Evolutionary conservation across 1,284 basidiomycete species (phyloP).

Genomic region (Ganoderma lingzhi): DNA sequence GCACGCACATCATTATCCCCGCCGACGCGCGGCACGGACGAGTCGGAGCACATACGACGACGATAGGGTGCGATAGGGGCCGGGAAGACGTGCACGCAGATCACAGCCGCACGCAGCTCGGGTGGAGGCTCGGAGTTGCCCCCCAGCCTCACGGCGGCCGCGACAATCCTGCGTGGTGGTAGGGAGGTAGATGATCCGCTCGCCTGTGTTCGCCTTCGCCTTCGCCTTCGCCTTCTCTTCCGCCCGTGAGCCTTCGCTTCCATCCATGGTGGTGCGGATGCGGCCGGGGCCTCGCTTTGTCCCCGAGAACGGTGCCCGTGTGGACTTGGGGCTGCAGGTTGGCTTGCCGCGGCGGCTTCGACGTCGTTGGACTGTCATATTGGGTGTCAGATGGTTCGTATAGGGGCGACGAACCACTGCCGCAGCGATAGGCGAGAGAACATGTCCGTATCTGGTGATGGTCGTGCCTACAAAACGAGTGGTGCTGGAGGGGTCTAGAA

Average conservation of each 20-base stretch:
- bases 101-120: constrained; percentile 10
- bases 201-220: constrained; percentile 10
- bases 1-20: constrained; percentile 5
- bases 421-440: constrained; percentile 9
- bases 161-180: constrained; percentile 18
- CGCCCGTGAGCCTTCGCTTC: background rate
- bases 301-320: background rate
- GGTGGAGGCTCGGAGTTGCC: background rate
- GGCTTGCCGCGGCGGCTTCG: constrained; percentile 2
- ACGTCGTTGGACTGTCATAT: background rate
- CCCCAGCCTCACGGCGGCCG: constrained; percentile 11
- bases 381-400: constrained; percentile 7
- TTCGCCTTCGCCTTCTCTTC: constrained; percentile 6
- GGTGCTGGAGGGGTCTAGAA: constrained; percentile 5
- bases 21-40: constrained; percentile 1
- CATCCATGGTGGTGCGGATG: background rate
- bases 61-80: constrained; percentile 8
- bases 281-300: constrained; percentile 2
- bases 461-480: background rate
- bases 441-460: constrained; percentile 3
- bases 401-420: constrained; percentile 12
- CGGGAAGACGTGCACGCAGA: constrained; percentile 7
- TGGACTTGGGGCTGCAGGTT: background rate
- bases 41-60: background rate
- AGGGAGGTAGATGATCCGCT: constrained; percentile 11